Conservation (phyloP, 2,329 filamentous ascomycete species). For the Xylaria polymorpha region DNA sequence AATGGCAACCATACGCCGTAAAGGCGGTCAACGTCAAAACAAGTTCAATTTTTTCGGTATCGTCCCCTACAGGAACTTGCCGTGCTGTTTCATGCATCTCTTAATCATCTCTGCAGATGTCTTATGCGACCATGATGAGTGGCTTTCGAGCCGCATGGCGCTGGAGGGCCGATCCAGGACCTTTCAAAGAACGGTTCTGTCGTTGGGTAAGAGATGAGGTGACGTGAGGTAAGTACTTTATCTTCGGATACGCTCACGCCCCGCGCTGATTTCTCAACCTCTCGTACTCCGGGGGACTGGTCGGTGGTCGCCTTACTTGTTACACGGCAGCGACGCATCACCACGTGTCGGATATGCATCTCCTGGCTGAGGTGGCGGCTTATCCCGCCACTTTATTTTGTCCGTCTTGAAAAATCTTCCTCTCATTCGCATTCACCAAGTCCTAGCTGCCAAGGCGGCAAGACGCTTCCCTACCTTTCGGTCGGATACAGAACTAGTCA, state of each 20-base stretch:
- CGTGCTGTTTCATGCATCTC: not conserved
- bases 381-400: conserved; percentile 31
- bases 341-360: conserved; percentile 37
- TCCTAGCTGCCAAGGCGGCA: conserved; percentile 25
- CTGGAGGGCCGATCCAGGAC: conserved; percentile 7
- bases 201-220: not conserved
- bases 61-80: not conserved
- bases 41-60: not conserved
- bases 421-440: conserved; percentile 17
- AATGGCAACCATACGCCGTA: not conserved
- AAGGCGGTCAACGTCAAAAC: conserved; percentile 25
- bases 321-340: conserved; percentile 31
- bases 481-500: not conserved
- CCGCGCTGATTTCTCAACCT: not conserved
- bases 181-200: conserved; percentile 1
- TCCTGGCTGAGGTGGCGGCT: conserved; percentile 22
- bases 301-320: conserved; percentile 19
- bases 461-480: not conserved
- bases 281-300: conserved; percentile 18
- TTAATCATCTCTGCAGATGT: conserved; percentile 18
- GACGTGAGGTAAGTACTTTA: no score
- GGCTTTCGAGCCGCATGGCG: conserved; percentile 25
- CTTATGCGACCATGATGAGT: conserved; percentile 18
- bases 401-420: conserved; percentile 1
- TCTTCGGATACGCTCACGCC: conserved; percentile 32